Conservation (phyloP, 2,329 filamentous ascomycete species). For the Bipolaris victoriae region DNA sequence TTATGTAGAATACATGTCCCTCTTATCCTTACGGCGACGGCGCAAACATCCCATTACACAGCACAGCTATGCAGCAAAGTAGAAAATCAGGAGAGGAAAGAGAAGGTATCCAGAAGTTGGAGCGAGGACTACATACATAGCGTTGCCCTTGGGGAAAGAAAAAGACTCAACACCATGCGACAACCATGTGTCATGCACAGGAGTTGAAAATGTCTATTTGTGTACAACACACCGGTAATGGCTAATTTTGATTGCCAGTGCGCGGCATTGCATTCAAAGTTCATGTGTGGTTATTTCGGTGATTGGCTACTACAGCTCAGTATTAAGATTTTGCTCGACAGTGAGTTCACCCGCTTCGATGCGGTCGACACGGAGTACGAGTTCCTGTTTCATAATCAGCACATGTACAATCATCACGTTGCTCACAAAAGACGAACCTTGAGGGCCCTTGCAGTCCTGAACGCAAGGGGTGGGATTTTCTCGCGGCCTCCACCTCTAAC, state of each 20-base stretch:
- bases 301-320: constrained; percentile 33
- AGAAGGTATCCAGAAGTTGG: neutral
- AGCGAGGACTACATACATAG: neutral
- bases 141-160: neutral
- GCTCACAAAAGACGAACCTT: constrained; percentile 59
- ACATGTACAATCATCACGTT: neutral
- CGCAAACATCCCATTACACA: neutral
- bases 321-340: constrained; percentile 41
- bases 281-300: neutral
- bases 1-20: neutral
- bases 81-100: neutral
- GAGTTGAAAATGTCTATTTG: neutral
- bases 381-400: constrained; percentile 42
- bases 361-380: constrained; percentile 50
- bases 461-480: constrained; percentile 79
- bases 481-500: constrained; percentile 66
- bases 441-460: constrained; percentile 81
- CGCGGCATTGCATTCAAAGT: neutral
- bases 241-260: neutral
- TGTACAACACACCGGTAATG: neutral
- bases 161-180: neutral
- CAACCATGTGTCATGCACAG: neutral
- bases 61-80: neutral
- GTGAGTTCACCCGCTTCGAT: constrained; percentile 50
- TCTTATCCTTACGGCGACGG: neutral